Base-by-base conservation (phyloP, 257 asterid genomes). In the Ilex asprella region DNA sequence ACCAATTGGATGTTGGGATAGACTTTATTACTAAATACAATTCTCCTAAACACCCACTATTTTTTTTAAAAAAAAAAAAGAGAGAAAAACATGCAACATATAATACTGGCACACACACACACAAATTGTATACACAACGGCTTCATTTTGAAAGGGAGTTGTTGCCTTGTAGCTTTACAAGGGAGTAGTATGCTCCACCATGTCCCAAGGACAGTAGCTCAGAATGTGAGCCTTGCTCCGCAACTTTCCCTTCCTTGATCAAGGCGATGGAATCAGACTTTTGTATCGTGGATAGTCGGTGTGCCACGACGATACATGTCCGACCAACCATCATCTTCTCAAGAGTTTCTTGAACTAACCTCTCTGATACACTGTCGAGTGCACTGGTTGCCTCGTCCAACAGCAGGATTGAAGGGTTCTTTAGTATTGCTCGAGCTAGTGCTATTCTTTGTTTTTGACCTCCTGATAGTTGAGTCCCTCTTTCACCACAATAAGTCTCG, bases 341-440 rank as follows among this genome's bases (percentile, higher is more conserved):
- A 0, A 88, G 75, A 35, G 96, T 88, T 66, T 84, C 95, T 61
- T 88, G 95, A 46, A 88, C 95, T 58, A 78, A 63, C 77, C 83
- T 88, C 70, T 88, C 96, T 1, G 96, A 88, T 1, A 82, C 80
- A 5, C 85, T 86, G 51, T 88, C 96, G 7, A 86, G 82, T 6
- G 93, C 96, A 55, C 96, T 88, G 11, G 96, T 88, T 56, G 95
- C 96, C 76, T 88, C 95, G 31, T 88, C 95, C 53, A 88, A 55
- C 16, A 88, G 64, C 30, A 88, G 79, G 66, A 88, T 82, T 12
- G 81, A 70, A 0, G 95, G 95, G 68, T 84, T 81, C 75, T 88
- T 88, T 60, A 88, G 66, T 53, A 86, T 84, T 16, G 96, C 96
- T 0, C 95, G 90, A 16, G 96, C 96, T 58, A 86, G 60, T 31